A percentile compares a stretch with the other conserved stretches of the same genome.
These are phyloP conservation scores for Suhomyces xylopsoci DNA, from an alignment of 805 yeast genomes.

Conservation along the genomic window DNA sequence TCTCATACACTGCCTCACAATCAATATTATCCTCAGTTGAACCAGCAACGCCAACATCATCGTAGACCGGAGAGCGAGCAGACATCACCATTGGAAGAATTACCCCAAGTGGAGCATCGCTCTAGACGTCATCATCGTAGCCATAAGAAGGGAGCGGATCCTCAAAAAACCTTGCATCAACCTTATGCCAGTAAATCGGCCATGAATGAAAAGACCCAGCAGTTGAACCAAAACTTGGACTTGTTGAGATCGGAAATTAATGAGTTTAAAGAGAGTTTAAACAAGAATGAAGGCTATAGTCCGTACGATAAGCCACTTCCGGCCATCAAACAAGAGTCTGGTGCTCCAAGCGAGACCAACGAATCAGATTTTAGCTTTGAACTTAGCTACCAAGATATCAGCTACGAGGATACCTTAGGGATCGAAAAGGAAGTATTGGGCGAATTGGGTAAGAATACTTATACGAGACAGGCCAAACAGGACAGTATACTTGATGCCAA, in stretches of 20 bases:
- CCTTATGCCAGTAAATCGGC: constrained; percentile 10
- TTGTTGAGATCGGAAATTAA: constrained; percentile 41
- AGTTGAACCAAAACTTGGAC: constrained; percentile 41
- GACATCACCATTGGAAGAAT: neutral
- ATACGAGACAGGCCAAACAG: neutral
- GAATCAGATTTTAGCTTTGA: constrained; percentile 40
- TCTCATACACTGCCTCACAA: neutral
- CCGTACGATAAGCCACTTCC: neutral
- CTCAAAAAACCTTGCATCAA: constrained; percentile 4
- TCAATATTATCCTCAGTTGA: constrained; percentile 1
- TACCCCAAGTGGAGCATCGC: neutral
- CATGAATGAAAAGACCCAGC: constrained; percentile 25
- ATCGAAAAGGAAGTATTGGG: constrained; percentile 28
- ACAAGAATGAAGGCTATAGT: constrained; percentile 18
- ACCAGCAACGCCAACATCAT: constrained; percentile 4
- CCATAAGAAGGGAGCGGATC: neutral
- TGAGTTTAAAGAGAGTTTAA: constrained; percentile 43
- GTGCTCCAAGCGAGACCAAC: constrained; percentile 2
- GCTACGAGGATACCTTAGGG: constrained; percentile 38
- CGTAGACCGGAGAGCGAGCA: neutral
- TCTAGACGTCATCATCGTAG: constrained; percentile 7
- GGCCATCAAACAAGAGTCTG: neutral
- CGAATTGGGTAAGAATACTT: constrained; percentile 13
- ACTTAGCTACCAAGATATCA: constrained; percentile 35
- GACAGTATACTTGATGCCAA: neutral